Conservation (phyloP, 352 stramenopile genomes). For the Globisporangium canariense region DNA sequence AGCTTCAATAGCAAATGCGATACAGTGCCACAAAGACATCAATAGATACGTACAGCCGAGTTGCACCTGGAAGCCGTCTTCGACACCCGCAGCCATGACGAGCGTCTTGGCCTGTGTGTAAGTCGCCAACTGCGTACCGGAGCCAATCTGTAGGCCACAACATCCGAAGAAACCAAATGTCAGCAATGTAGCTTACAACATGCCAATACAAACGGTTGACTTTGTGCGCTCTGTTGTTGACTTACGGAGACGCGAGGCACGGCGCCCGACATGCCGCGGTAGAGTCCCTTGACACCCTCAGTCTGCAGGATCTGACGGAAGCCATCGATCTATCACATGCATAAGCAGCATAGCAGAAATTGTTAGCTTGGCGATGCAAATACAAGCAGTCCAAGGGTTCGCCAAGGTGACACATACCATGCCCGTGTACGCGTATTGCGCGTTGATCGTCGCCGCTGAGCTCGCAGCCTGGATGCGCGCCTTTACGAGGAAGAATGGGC, state of each 20-base stretch:
- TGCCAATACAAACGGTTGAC: not conserved
- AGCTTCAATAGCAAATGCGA: not conserved
- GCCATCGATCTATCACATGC: constrained; percentile 53
- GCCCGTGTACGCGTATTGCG: constrained; percentile 79
- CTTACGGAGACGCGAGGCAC: constrained; percentile 76
- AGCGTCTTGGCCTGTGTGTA: constrained; percentile 85
- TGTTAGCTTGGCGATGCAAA: not conserved
- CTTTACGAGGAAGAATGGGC: constrained; percentile 86
- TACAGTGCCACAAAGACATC: too few species aligned
- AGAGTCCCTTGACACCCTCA: constrained; percentile 69
- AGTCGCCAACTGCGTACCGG: constrained; percentile 75
- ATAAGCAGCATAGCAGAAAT: not conserved
- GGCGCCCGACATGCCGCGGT: constrained; percentile 67
- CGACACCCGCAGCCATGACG: constrained; percentile 65
- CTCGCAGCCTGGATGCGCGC: constrained; percentile 80
- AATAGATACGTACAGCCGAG: constrained; percentile 61
- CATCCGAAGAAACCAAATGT: constrained; percentile 5
- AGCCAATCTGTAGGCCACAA: constrained; percentile 56
- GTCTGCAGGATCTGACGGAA: constrained; percentile 72
- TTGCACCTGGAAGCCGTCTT: constrained; percentile 74
- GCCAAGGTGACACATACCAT: constrained; percentile 44
- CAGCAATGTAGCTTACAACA: not conserved
- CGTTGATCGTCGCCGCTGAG: constrained; percentile 68
- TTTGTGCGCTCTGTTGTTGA: not conserved
- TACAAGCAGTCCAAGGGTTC: not conserved